Evolutionary conservation across 495 filamentous ascomycete species (phyloP).

Genomic region (Penicillium coprophilum): DNA sequence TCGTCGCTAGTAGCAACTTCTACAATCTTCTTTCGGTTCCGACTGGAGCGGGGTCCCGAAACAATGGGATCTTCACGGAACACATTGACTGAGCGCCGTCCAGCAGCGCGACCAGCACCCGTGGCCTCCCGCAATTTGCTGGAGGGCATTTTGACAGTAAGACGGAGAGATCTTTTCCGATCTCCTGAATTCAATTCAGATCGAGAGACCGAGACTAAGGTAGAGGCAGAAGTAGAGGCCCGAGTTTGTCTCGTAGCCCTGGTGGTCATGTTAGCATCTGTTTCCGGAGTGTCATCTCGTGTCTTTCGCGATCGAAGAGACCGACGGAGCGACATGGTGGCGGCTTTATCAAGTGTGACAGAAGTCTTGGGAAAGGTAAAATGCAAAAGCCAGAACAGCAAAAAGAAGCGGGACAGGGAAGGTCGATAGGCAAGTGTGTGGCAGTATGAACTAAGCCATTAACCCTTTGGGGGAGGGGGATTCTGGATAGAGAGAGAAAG

Average conservation of each 20-base stretch:
- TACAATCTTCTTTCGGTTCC: slow-evolving; percentile 67
- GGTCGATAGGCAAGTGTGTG: slow-evolving; percentile 16
- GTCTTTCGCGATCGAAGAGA: slow-evolving; percentile 48
- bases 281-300: slow-evolving; percentile 40
- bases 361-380: neutral
- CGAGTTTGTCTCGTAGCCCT: slow-evolving; percentile 42
- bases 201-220: slow-evolving; percentile 53
- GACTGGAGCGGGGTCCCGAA: slow-evolving; percentile 60
- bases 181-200: slow-evolving; percentile 56
- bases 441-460: slow-evolving; percentile 21
- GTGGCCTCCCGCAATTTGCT: slow-evolving; percentile 80
- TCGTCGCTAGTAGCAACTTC: slow-evolving; percentile 62
- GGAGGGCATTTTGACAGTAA: slow-evolving; percentile 83
- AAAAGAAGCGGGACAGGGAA: slow-evolving; percentile 9
- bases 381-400: slow-evolving; percentile 5
- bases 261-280: slow-evolving; percentile 38
- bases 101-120: slow-evolving; percentile 32
- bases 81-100: slow-evolving; percentile 44
- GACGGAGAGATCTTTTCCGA: slow-evolving; percentile 62
- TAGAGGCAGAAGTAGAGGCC: slow-evolving; percentile 28
- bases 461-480: neutral
- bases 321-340: slow-evolving; percentile 50
- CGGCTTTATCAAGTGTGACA: slow-evolving; percentile 8
- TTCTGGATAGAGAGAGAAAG: slow-evolving; percentile 9
- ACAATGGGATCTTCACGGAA: slow-evolving; percentile 59